These are phyloP conservation scores for Malassezia vespertilionis DNA, from an alignment of 1,284 basidiomycete species.

Conservation along the genomic window DNA sequence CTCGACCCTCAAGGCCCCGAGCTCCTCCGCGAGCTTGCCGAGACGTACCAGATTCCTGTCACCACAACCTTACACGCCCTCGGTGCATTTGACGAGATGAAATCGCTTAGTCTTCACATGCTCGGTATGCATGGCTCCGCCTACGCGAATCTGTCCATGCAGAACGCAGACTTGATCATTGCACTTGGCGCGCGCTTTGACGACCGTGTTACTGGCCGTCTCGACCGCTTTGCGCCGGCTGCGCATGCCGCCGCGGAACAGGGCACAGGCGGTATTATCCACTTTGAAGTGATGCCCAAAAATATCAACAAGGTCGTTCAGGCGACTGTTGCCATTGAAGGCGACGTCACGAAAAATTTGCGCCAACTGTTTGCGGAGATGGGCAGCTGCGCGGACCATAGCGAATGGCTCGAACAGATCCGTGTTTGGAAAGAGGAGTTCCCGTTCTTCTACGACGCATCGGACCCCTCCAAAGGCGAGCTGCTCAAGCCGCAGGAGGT, in stretches of 20 bases:
- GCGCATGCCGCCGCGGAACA: conserved; percentile 73
- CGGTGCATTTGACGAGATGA: conserved; percentile 83
- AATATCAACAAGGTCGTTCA: conserved; percentile 99
- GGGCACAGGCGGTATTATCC: conserved; percentile 88
- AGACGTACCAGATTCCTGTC: conserved; percentile 85
- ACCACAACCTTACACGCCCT: conserved; percentile 93
- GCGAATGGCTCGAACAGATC: conserved; percentile 62
- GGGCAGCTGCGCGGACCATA: conserved; percentile 48
- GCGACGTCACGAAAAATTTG: conserved; percentile 79
- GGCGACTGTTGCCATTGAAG: conserved; percentile 82
- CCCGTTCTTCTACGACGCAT: conserved; percentile 77
- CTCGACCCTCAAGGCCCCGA: conserved; percentile 70
- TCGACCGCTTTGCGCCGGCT: conserved; percentile 80
- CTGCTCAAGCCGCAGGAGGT: conserved; percentile 93
- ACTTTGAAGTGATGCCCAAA: conserved; percentile 97
- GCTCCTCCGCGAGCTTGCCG: conserved; percentile 68
- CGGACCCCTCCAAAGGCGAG: conserved; percentile 53
- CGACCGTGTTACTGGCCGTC: conserved; percentile 89
- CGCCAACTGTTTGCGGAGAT: conserved; percentile 65
- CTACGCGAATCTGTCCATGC: conserved; percentile 95
- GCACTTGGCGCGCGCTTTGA: conserved; percentile 92
- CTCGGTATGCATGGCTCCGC: conserved; percentile 97
- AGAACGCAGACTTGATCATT: conserved; percentile 91
- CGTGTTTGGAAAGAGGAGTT: conserved; percentile 72
- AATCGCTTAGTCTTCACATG: conserved; percentile 79